Base-by-base conservation (phyloP, 192 early-diverging fungal genomes). In the Lobulomyces angularis region DNA sequence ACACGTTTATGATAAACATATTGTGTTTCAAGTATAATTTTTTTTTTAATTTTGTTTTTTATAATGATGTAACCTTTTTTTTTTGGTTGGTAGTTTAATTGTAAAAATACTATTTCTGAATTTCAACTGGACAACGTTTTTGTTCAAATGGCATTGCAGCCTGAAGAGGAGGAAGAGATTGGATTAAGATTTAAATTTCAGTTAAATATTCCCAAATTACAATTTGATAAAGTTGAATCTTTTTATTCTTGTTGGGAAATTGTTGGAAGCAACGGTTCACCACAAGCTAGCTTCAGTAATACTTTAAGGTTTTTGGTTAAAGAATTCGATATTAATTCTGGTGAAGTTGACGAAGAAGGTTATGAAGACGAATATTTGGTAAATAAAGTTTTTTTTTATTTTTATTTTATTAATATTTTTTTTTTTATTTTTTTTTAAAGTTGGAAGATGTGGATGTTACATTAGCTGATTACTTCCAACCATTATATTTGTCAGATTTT, bases 71-170 rank as follows among this genome's bases (percentile, higher is more conserved):
- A 37, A 28, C n/a, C 16, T 16, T 11, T 45, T 8, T 0, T 11
- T 48, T 8, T 17, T 26, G 0, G 17, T 28, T 11, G 14, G 27
- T 56, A 84, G 78, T 96, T 96, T 58, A 79, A 87, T 43, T 80
- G 86, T 54, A 79, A 66, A 41, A 98, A 98, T 66, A 98, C 95
- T 5, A 71, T 98, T 24, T 83, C 89, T 51, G 91, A 96, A 53
- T 81, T 76, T 27, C 58, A 93, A 27, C 63, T 96, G 43, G 95
- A 94, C 64, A 86, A 93, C 58, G 88, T 87, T 1, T 68, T 69
- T 32, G 78, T 95, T 35, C 64, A 74, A 1, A 90, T 96, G 86
- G 65, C 61, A 17, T 53, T 80, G 2, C 77, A 82, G 35, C 49
- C 62, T 9, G 78, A 81, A 48, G 67, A 80, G 3, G 80, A 75